phyloP scores from a whole-genome alignment of 2,329 filamentous ascomycete genomes.

The Monosporascus sp. region DNA sequence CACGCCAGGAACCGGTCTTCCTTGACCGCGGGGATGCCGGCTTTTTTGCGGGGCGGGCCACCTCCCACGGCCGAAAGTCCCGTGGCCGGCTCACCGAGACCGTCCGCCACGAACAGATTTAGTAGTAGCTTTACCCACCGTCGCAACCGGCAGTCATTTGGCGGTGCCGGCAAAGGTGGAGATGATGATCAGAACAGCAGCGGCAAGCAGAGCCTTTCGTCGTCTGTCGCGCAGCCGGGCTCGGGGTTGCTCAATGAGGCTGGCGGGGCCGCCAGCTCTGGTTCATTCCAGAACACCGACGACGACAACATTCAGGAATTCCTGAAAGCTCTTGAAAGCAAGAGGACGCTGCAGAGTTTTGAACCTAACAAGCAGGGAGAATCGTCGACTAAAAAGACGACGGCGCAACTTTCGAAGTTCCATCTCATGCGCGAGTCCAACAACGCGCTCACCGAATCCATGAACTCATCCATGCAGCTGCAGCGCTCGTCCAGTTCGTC shows the following conservation, averaged over 20 bases:
- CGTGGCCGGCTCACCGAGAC: constrained; percentile 71
- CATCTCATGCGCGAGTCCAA: constrained; percentile 87
- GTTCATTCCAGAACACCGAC: constrained; percentile 62
- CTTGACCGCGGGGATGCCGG: constrained; percentile 68
- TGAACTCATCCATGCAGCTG: constrained; percentile 82
- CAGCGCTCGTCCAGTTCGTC: constrained; percentile 76
- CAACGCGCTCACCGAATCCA: constrained; percentile 82
- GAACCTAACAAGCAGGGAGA: constrained; percentile 63
- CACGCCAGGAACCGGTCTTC: constrained; percentile 66
- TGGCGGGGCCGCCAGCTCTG: constrained; percentile 60
- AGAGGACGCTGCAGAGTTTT: constrained; percentile 80
- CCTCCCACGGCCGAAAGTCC: constrained; percentile 58
- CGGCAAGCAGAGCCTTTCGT: constrained; percentile 69
- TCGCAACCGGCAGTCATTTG: constrained; percentile 70
- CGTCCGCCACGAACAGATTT: constrained; percentile 72
- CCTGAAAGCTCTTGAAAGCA: constrained; percentile 78
- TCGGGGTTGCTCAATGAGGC: constrained; percentile 74
- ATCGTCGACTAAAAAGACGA: constrained; percentile 67
- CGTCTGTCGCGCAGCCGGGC: constrained; percentile 65
- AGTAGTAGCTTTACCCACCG: constrained; percentile 93
- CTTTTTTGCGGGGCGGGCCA: constrained; percentile 63
- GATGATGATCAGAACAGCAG: constrained; percentile 77
- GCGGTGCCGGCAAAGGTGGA: constrained; percentile 59
- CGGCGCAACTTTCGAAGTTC: constrained; percentile 77
- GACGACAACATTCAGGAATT: constrained; percentile 94